phyloP scores from a whole-genome alignment of 306 rosid species.

The Corylus avellana region DNA sequence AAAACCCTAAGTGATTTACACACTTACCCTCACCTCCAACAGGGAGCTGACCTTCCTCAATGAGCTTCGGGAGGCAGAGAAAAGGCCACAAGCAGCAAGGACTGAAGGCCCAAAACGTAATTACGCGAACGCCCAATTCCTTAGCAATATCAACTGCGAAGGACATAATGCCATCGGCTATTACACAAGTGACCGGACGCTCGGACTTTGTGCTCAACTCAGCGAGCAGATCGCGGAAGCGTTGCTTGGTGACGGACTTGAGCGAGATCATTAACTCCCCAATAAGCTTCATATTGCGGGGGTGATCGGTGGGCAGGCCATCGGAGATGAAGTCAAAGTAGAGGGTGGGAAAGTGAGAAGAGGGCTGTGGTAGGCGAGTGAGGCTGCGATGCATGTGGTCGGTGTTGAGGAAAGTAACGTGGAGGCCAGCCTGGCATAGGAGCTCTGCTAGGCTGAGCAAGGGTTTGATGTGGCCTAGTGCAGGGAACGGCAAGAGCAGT shows the following conservation, averaged over 20 bases:
- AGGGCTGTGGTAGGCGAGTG: not conserved
- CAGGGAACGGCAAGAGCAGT: constrained; percentile 10
- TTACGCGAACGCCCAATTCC: not conserved
- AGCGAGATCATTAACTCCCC: no score
- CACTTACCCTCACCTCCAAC: not conserved
- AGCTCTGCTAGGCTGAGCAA: constrained; percentile 16
- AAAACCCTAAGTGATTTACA: no score
- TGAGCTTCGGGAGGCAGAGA: not conserved
- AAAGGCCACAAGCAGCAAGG: not conserved
- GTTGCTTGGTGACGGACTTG: not conserved
- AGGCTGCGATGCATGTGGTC: constrained; percentile 13
- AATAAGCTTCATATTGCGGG: not conserved
- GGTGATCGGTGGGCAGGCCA: constrained; percentile 11
- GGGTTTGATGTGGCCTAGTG: constrained; percentile 29
- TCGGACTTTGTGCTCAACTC: not conserved
- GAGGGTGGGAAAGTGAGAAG: constrained; percentile 19
- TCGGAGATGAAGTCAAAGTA: constrained; percentile 20
- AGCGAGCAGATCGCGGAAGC: not conserved
- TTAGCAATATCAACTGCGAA: not conserved
- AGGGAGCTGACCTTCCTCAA: not conserved
- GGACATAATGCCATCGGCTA: not conserved
- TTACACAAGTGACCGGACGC: not conserved
- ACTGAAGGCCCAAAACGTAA: not conserved
- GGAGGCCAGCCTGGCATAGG: constrained; percentile 16
- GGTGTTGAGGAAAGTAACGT: constrained; percentile 22